phyloP scores from a whole-genome alignment of 2,329 filamentous ascomycete species.

The Ascochyta viciae-villosae region DNA sequence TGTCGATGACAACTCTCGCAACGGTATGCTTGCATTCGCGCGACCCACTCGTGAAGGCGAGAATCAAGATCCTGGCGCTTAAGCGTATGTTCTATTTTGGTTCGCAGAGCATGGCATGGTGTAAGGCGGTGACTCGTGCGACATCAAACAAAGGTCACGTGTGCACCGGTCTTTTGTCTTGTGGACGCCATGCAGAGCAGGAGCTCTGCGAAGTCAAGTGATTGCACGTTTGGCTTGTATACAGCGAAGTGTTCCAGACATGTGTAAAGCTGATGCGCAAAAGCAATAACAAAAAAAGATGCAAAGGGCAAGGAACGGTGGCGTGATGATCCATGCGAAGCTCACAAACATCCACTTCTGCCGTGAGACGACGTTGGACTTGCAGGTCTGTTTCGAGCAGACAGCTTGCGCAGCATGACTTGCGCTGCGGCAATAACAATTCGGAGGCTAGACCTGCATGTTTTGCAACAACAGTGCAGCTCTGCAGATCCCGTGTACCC shows the following conservation, averaged over 20 bases:
- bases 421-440: background rate
- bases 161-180: background rate
- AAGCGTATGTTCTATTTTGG: slow-evolving; percentile 6
- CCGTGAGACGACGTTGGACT: slow-evolving; percentile 12
- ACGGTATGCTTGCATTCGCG: slow-evolving; percentile 16
- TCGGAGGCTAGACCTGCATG: slow-evolving; percentile 5
- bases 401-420: background rate
- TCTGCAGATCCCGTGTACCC: slow-evolving; percentile 18
- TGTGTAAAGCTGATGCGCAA: background rate
- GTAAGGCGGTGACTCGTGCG: slow-evolving; percentile 10
- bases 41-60: background rate
- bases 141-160: slow-evolving; percentile 5
- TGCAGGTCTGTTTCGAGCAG: slow-evolving; percentile 14
- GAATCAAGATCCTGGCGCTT: slow-evolving; percentile 4
- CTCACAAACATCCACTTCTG: background rate
- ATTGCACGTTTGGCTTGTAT: background rate
- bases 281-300: background rate
- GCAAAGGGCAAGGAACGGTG: background rate
- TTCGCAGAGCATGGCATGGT: background rate
- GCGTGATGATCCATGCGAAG: slow-evolving; percentile 7
- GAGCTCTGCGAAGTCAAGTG: background rate
- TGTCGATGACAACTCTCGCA: background rate
- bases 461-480: slow-evolving; percentile 1
- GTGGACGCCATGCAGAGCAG: background rate
- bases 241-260: background rate